Evolutionary conservation across 257 asterid species (phyloP).

Genomic region (Phtheirospermum japonicum): DNA sequence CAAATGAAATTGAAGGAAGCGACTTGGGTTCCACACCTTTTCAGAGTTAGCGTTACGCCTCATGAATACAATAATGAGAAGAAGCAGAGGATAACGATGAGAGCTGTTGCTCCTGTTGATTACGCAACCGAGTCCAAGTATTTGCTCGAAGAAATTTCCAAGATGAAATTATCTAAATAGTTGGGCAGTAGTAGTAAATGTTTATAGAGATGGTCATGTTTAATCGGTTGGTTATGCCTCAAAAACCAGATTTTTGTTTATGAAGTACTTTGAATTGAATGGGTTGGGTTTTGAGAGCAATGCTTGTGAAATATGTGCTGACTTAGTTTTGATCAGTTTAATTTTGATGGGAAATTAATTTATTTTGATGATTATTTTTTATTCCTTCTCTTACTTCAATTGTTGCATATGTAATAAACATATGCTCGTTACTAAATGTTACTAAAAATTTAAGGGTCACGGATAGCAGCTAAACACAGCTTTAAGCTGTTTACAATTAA

Average conservation of each 20-base stretch:
- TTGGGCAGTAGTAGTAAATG: neutral
- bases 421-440: too few relatives aligned
- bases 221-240: neutral
- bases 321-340: constrained; percentile 13
- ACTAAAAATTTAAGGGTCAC: too few relatives aligned
- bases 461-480: too few relatives aligned
- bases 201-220: neutral
- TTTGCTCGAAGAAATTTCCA: constrained; percentile 66
- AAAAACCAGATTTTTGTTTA: neutral
- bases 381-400: too few relatives aligned
- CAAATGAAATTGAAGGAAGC: constrained; percentile 56
- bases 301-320: constrained; percentile 33
- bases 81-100: constrained; percentile 80
- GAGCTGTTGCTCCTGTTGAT: constrained; percentile 68
- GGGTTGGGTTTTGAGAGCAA: constrained; percentile 5
- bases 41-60: constrained; percentile 64
- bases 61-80: constrained; percentile 76
- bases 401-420: too few relatives aligned
- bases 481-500: too few relatives aligned
- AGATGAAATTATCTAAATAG: constrained; percentile 50
- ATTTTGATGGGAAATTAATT: neutral
- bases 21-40: constrained; percentile 67
- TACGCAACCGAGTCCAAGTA: constrained; percentile 69
- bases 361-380: neutral
- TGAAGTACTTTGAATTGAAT: constrained; percentile 15